Evolutionary conservation across 768 basidiomycete genomes (phyloP), one percentile per base, ranked within the genome.

Genomic region (Suillus subluteus): DNA sequence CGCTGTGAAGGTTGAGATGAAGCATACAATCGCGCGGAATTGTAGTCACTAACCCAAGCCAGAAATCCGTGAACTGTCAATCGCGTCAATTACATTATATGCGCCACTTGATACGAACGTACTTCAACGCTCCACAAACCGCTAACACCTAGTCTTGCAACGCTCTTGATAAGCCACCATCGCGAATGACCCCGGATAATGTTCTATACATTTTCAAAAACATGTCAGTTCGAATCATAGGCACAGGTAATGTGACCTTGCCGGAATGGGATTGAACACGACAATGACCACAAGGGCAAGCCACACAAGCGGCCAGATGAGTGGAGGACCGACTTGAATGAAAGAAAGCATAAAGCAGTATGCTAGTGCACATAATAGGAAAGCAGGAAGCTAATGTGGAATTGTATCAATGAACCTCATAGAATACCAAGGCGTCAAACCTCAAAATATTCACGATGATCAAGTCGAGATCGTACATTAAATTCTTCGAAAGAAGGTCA

Each of bases 301-400:
- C 95, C 96, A 99, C 2, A 91, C 81, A 12, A 94, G 76, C 0
- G 92, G 92, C 90, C 92, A 99, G 2, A 88, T 76, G 5, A 87
- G 88, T 0, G 97, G 92, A 2, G 83, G 79, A 16, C 90, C 91
- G 26, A 94, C 80, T 43, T 82, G 83, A 54, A 84, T 74, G 73
- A 96, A 93, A 0, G 96, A 92, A 52, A 98, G 81, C 89, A 90
- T 96, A 75, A 95, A 95, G 37, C 91, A 87, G 67, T 91, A 91
- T 62, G 85, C 87, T 6, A 98, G 84, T 1, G 88, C 83, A 32
- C 87, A 82, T 37, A 95, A 82, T n/a, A 97, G 77, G 58, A 95
- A 81, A n/a, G 90, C 83, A 1, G 97, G 95, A 12, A 92, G 85
- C 93, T 95, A 67, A 63, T 23, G 62, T 58, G 21, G 6, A 12